Conservation (phyloP, 2,329 filamentous ascomycete species). For the Botrytis porri region DNA sequence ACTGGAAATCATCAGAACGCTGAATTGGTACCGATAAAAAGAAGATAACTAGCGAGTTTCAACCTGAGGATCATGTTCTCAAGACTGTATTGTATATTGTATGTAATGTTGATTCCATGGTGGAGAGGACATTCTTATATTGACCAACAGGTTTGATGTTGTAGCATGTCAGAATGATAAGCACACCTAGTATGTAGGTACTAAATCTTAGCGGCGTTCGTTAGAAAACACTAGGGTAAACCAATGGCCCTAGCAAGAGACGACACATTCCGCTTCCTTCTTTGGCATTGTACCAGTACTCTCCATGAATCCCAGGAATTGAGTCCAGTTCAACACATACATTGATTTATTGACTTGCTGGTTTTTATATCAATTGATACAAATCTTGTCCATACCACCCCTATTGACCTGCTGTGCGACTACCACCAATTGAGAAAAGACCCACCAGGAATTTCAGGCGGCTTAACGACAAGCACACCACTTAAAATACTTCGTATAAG, state of each 20-base stretch:
- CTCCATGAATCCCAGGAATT: neutral
- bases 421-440: neutral
- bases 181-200: neutral
- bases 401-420: neutral
- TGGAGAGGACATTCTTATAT: neutral
- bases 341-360: neutral
- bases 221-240: neutral
- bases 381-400: neutral
- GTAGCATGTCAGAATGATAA: neutral
- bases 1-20: neutral
- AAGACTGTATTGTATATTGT: neutral
- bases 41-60: neutral
- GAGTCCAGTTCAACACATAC: no score
- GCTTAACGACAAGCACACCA: neutral
- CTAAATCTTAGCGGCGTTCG: neutral
- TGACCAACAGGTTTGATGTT: neutral
- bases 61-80: neutral
- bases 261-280: neutral
- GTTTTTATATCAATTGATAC: neutral
- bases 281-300: neutral
- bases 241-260: neutral
- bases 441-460: neutral
- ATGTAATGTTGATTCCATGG: neutral
- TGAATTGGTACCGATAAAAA: neutral
- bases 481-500: neutral